phyloP scores from a whole-genome alignment of 148 eudicot genomes.

The Rhododendron molle region DNA sequence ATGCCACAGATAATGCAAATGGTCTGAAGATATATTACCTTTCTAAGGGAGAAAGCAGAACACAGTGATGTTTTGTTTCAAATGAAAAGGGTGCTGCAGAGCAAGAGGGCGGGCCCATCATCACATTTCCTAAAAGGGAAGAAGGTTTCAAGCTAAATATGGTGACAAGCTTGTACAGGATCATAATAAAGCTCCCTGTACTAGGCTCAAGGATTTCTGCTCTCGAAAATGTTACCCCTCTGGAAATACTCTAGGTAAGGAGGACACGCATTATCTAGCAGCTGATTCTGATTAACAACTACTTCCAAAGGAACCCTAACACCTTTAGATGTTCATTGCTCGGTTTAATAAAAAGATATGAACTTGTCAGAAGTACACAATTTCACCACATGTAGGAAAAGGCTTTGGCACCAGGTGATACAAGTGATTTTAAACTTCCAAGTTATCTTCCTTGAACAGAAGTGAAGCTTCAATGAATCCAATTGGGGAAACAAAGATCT shows the following conservation, averaged over 20 bases:
- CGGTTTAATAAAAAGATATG: not conserved
- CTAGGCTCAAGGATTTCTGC: not conserved
- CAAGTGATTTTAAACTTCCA: not conserved
- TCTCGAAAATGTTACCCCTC: not conserved
- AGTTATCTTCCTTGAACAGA: not conserved
- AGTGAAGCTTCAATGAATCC: not conserved
- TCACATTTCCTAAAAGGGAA: constrained; percentile 5
- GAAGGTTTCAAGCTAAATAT: not conserved
- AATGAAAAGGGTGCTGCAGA: not conserved
- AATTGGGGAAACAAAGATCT: not conserved
- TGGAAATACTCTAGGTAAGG: not conserved
- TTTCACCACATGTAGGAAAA: not conserved
- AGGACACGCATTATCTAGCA: not conserved
- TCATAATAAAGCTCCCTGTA: not conserved
- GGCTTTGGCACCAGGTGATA: not conserved
- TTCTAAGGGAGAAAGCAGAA: not conserved
- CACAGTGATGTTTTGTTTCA: constrained; percentile 1
- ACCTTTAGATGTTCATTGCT: not conserved
- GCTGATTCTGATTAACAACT: not conserved
- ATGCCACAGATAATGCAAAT: constrained; percentile 13
- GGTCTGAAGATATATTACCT: constrained; percentile 7
- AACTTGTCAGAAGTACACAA: not conserved
- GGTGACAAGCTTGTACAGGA: constrained; percentile 1
- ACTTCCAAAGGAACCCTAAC: not conserved
- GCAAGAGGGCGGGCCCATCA: not conserved